Conservation (phyloP, 371 early-diverging fungal genomes). For the Rhizopus arrhizus region DNA sequence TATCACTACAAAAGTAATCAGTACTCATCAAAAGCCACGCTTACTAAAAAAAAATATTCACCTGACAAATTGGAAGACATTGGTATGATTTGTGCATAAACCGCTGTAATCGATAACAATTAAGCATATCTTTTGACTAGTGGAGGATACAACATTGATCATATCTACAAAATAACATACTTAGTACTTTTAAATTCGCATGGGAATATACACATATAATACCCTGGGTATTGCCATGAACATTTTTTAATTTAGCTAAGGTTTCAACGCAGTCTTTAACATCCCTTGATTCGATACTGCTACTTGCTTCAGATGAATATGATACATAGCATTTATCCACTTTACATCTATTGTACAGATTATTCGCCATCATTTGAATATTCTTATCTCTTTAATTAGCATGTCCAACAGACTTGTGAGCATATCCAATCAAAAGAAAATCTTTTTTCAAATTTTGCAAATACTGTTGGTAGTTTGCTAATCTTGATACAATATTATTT, state of each 20-base stretch:
- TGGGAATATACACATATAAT: slow-evolving; percentile 16
- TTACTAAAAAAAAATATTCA: slow-evolving; percentile 4
- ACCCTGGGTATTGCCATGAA: slow-evolving; percentile 12
- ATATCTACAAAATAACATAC: slow-evolving; percentile 13
- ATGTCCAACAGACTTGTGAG: slow-evolving; percentile 9
- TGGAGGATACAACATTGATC: slow-evolving; percentile 8
- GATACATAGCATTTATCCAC: slow-evolving; percentile 13
- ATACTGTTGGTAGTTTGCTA: slow-evolving; percentile 9
- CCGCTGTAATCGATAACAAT: slow-evolving; percentile 14
- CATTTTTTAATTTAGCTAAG: slow-evolving; percentile 10
- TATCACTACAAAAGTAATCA: slow-evolving; percentile 6
- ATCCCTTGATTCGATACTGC: slow-evolving; percentile 10
- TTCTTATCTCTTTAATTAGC: slow-evolving; percentile 12
- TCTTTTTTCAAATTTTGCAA: slow-evolving; percentile 16
- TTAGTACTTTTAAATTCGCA: slow-evolving; percentile 11
- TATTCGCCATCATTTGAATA: slow-evolving; percentile 17
- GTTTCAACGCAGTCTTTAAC: slow-evolving; percentile 14
- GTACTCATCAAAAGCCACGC: slow-evolving; percentile 8
- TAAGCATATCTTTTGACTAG: slow-evolving; percentile 16
- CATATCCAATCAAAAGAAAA: slow-evolving; percentile 16
- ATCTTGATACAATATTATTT: slow-evolving; percentile 6
- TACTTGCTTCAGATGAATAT: background rate
- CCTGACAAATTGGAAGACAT: slow-evolving; percentile 11
- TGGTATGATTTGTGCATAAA: slow-evolving; percentile 12
- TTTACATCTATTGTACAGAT: slow-evolving; percentile 17